Evolutionary conservation across 2,329 filamentous ascomycete species (phyloP).

Genomic region (Aspergillus sp.): DNA sequence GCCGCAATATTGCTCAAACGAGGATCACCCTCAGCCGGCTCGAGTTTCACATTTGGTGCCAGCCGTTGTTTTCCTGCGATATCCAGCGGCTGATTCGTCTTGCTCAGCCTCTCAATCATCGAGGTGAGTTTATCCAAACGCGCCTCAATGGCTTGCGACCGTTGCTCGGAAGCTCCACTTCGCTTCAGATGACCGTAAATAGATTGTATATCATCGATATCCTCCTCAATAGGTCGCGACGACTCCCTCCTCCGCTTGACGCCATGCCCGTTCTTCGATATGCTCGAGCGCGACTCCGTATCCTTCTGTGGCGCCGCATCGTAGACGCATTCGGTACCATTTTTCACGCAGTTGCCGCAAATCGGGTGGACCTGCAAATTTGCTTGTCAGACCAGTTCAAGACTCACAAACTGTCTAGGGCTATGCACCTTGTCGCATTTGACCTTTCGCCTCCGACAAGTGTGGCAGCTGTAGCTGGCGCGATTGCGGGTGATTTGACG

Average conservation of each 20-base stretch:
- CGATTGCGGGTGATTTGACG: constrained; percentile 52
- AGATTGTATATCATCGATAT: constrained; percentile 37
- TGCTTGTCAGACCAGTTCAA: background rate
- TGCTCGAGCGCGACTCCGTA: constrained; percentile 14
- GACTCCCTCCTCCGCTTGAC: constrained; percentile 39
- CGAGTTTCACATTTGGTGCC: constrained; percentile 20
- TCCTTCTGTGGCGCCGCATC: constrained; percentile 36
- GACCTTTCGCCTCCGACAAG: constrained; percentile 50
- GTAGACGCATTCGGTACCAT: constrained; percentile 46
- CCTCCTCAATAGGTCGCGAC: constrained; percentile 31
- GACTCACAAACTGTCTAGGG: background rate
- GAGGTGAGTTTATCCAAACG: constrained; percentile 48
- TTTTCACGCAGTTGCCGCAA: constrained; percentile 50
- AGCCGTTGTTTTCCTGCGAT: constrained; percentile 25
- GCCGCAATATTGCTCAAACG: constrained; percentile 20
- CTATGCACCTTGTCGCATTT: constrained; percentile 47
- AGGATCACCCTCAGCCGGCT: constrained; percentile 21
- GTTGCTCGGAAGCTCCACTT: constrained; percentile 29
- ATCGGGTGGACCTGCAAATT: constrained; percentile 44
- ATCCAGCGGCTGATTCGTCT: constrained; percentile 33
- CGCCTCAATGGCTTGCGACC: constrained; percentile 44
- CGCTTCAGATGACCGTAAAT: constrained; percentile 33
- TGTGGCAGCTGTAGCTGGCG: constrained; percentile 51
- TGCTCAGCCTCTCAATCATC: constrained; percentile 48
- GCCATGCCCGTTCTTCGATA: constrained; percentile 28